Evolutionary conservation across 2,329 filamentous ascomycete genomes (phyloP).

Genomic region (Colletotrichum sublineola): DNA sequence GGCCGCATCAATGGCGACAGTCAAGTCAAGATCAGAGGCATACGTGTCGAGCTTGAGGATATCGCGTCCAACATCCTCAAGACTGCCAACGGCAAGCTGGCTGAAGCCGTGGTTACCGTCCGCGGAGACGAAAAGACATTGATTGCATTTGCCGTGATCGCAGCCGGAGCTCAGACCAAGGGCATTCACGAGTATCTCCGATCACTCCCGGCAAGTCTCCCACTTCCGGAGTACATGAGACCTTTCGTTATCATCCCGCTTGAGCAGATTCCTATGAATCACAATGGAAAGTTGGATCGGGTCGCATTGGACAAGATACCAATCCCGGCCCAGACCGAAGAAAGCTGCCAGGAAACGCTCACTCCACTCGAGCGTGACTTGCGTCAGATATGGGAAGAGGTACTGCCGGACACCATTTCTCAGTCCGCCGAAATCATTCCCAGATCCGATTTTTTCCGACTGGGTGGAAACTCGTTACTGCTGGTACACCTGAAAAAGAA

Average conservation of each 20-base stretch:
- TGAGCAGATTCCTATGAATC: slow-evolving; percentile 48
- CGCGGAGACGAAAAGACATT: slow-evolving; percentile 44
- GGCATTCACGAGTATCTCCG: slow-evolving; percentile 37
- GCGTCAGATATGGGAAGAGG: slow-evolving; percentile 39
- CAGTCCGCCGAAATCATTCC: slow-evolving; percentile 39
- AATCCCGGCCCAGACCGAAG: slow-evolving; percentile 37
- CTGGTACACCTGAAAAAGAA: slow-evolving; percentile 54
- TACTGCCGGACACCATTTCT: slow-evolving; percentile 45
- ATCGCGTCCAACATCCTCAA: slow-evolving; percentile 46
- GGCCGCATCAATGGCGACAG: slow-evolving; percentile 58
- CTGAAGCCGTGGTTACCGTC: slow-evolving; percentile 46
- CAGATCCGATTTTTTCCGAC: slow-evolving; percentile 55
- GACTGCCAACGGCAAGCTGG: slow-evolving; percentile 40
- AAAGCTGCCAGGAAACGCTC: neutral
- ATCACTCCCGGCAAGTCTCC: slow-evolving; percentile 41
- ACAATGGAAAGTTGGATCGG: slow-evolving; percentile 52
- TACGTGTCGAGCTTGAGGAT: slow-evolving; percentile 62
- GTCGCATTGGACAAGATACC: slow-evolving; percentile 45
- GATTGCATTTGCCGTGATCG: slow-evolving; percentile 49
- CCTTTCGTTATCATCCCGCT: slow-evolving; percentile 49
- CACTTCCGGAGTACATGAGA: slow-evolving; percentile 53
- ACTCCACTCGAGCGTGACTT: slow-evolving; percentile 26
- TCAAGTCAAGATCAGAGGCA: slow-evolving; percentile 60
- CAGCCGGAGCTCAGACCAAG: neutral
- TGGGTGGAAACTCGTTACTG: slow-evolving; percentile 58